Base-by-base conservation (phyloP, 2,329 filamentous ascomycete species). In the Lachnellula subtilissima region DNA sequence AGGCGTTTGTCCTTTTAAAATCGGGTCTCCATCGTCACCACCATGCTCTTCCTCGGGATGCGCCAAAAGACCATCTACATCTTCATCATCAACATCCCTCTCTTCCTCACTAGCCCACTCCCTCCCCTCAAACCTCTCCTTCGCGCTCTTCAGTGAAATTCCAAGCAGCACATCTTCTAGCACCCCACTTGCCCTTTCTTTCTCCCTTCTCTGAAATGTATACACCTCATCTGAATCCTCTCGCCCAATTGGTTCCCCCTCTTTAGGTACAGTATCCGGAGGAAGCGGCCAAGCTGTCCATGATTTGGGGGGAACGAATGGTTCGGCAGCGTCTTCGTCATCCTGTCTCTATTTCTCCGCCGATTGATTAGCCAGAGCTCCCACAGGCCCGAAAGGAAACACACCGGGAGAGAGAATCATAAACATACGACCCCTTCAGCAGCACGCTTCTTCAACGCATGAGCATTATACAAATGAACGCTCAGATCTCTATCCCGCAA, bases 201-300 rank as follows among this genome's bases (percentile, higher is more conserved):
- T 67, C 35, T 77, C 71, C 19, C 67, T 67, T 55, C 71, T 75
- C 52, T 76, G 78, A 35, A 82, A 73, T 0, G 78, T 84, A 65
- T 78, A 83, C 12, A 64, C 67, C 32, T 82, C 79, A 52, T 80
- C 73, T 6, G 76, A 73, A 49, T 82, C 76, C 23, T 71, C 65
- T 7, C 69, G 69, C 58, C 69, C 74, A 61, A 75, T 76, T 51
- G 75, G 69, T 58, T 88, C 79, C 19, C 75, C 74, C 14, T 77
- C 75, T 15, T 75, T 73, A 1, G 88, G 89, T 7, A 94, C 84
- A 25, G 79, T 73, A 7, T 76, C 73, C 4, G 81, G 76, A 19
- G 78, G 77, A 66, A 95, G 70, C 4, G 93, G 93, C 93, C 93
- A 97, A 0, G 91, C 88, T 17, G 89, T 89, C 92, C 93, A 97